Base-by-base conservation (phyloP, 179 eudicot genomes). In the Beta corolliflora region DNA sequence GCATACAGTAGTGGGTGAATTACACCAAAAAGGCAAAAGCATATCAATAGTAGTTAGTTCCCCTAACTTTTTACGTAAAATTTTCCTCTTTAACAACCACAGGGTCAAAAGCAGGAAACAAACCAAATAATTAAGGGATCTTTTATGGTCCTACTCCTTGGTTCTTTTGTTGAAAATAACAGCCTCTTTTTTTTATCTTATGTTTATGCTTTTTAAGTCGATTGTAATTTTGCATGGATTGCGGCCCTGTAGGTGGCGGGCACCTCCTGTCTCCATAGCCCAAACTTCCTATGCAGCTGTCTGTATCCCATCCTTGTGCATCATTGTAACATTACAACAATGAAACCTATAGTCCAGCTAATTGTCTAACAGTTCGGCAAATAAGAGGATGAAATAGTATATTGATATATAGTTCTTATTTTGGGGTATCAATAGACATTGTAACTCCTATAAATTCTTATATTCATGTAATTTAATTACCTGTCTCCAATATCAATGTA, bases 181-280 rank as follows among this genome's bases (percentile, higher is more conserved):
- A 9, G 41, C 23, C 12, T 25, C 10, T 25, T 18, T 63, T 71
- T 25, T 73, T 58, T 25, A 29, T 36, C 3, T 1, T 36, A 29
- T 83, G 72, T 88, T 86, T 78, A 48, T 16, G 0, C 41, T 23
- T 31, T 44, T 71, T 59, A 80, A 80, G 82, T 54, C 54, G 9
- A 66, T 80, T 74, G 79, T n/a, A 16, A 81, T 9, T 81, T 81
- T 81, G 83, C 80, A n/a, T 61, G 73, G 45, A 58, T 78, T 55
- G 66, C 52, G 72, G 72, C 52, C 52, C 41, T 21, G 67, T 52
- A 11, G 19, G 29, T 21, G 29, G 75, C n/a, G 54, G 73, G 74
- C 73, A 80, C 36, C 69, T 18, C 46, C 77, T 72, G 76, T 46
- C 56, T 63, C 16, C 52, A 14, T 12, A 31, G 15, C 65, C 25